Evolutionary conservation across 345 rosid species (phyloP).

Genomic region (Salix brachista): DNA sequence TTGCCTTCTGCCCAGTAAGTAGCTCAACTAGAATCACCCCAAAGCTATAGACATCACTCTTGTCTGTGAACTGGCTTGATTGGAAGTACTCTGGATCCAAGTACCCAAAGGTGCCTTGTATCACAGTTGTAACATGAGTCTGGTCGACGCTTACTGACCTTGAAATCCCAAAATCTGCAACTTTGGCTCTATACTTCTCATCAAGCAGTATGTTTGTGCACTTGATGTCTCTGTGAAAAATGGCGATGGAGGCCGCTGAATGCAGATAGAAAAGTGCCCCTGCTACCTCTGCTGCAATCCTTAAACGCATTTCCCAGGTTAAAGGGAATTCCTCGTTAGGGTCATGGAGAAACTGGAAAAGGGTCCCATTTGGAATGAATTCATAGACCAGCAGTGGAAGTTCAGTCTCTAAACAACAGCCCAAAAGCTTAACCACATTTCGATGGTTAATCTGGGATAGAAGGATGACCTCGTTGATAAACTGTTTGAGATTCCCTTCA

Average conservation of each 20-base stretch:
- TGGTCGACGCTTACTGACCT: background rate
- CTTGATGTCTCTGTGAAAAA: no score
- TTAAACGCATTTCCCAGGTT: no score
- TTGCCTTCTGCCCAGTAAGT: background rate
- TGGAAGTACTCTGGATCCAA: background rate
- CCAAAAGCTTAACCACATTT: background rate
- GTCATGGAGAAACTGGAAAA: background rate
- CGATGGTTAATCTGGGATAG: background rate
- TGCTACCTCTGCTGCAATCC: no score
- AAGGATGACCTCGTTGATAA: background rate
- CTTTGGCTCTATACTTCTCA: background rate
- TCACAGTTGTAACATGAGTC: background rate
- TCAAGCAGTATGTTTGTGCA: no score
- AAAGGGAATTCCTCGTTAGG: no score
- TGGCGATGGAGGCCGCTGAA: no score
- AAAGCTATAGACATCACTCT: slow-evolving; percentile 3
- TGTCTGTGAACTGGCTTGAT: background rate
- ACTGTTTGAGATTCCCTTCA: background rate
- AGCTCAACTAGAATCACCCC: no score
- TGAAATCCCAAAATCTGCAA: background rate
- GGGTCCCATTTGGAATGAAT: background rate
- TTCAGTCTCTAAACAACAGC: background rate
- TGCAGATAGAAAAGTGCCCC: no score
- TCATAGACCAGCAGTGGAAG: background rate
- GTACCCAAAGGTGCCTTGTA: background rate